phyloP scores from a whole-genome alignment of 140 eudicot genomes.

The Ambrosia hybrid region DNA sequence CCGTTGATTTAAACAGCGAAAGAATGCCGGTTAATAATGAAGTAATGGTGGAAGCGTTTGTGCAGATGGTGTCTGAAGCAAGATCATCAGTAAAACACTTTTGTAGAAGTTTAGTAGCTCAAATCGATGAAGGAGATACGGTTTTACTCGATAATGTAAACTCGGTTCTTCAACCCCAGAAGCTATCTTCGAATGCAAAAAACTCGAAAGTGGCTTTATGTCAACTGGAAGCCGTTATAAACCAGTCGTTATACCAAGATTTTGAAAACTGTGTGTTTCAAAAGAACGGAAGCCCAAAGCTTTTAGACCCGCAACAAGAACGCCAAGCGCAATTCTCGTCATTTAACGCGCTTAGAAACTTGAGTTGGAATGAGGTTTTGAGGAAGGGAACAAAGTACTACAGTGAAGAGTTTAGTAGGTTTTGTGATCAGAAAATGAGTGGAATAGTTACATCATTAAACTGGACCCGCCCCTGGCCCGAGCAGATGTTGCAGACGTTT shows the following conservation, averaged over 20 bases:
- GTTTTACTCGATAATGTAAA: conserved; percentile 54
- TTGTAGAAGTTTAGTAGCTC: conserved; percentile 62
- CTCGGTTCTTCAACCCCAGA: conserved; percentile 64
- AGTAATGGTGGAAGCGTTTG: conserved; percentile 88
- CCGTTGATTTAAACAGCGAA: conserved; percentile 34
- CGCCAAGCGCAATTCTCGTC: conserved; percentile 67
- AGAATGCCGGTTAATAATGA: conserved; percentile 74
- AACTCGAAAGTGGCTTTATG: conserved; percentile 56
- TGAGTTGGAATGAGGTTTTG: conserved; percentile 93
- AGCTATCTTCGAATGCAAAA: conserved; percentile 58
- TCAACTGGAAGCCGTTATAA: conserved; percentile 85
- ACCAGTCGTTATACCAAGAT: conserved; percentile 76
- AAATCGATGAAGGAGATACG: conserved; percentile 62
- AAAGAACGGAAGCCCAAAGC: conserved; percentile 64
- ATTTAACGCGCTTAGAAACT: conserved; percentile 61
- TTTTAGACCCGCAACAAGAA: conserved; percentile 63
- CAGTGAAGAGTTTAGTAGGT: conserved; percentile 88
- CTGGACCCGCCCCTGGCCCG: conserved; percentile 95
- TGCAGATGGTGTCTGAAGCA: conserved; percentile 88
- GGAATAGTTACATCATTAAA: conserved; percentile 53
- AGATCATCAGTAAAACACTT: conserved; percentile 83
- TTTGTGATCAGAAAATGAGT: conserved; percentile 93
- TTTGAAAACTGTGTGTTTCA: conserved; percentile 80
- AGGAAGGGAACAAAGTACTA: conserved; percentile 89
- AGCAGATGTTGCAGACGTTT: conserved; percentile 73